Percentiles rank a stretch among this genome's conserved stretches.
Conservation (phyloP, 352 stramenopile species). For the Pythium folliculosum region DNA sequence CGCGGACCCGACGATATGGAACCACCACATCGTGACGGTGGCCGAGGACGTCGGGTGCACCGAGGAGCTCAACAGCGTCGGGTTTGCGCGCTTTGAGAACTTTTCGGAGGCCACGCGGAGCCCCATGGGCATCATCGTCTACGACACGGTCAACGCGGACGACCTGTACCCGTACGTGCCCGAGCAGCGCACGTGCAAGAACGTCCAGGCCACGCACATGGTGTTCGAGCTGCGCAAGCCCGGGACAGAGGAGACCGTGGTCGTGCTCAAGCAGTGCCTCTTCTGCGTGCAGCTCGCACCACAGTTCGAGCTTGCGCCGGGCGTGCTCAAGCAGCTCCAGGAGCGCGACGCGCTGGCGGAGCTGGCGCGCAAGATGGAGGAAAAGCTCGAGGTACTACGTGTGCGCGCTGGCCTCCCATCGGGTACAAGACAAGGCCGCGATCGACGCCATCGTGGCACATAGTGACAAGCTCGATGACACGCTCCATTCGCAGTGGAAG, state of each 20-base stretch:
- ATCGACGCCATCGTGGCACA: no score
- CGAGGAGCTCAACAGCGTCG: constrained; percentile 27
- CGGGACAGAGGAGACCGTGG: not conserved
- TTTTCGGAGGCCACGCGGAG: constrained; percentile 2
- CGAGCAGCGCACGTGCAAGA: constrained; percentile 21
- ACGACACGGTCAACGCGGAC: constrained; percentile 45
- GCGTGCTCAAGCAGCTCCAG: not conserved
- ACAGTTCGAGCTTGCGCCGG: not conserved
- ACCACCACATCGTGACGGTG: constrained; percentile 42
- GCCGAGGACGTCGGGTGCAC: constrained; percentile 17
- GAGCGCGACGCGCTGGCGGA: no score
- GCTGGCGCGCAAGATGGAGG: no score
- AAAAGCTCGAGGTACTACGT: no score
- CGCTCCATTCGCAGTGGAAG: no score
- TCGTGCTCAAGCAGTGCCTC: constrained; percentile 11
- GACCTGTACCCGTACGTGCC: constrained; percentile 45
- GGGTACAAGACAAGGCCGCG: no score
- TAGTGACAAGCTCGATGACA: no score
- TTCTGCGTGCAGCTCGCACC: constrained; percentile 6
- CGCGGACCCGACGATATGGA: constrained; percentile 32
- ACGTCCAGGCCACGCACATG: not conserved
- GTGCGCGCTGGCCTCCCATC: no score
- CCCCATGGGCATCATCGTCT: constrained; percentile 32
- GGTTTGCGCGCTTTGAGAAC: constrained; percentile 35
- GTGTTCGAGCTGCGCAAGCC: not conserved